A percentile compares a stretch with the other conserved stretches of the same genome.
Conservation (phyloP, 352 stramenopile genomes). For the Paralagenidium karlingii region DNA sequence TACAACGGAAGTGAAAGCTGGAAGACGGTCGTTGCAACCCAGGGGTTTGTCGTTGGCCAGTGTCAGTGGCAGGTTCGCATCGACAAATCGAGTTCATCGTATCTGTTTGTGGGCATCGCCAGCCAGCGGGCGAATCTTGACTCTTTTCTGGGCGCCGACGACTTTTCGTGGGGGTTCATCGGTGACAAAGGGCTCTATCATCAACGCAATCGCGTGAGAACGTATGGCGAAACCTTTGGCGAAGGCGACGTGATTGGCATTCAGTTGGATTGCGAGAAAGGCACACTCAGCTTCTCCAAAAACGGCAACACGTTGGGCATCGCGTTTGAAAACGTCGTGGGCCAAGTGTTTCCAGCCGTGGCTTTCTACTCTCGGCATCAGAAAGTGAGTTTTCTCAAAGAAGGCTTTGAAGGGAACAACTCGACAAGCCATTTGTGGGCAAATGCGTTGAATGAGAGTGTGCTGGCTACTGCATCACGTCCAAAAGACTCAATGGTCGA, state of each 20-base stretch:
- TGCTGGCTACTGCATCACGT: too few relatives aligned
- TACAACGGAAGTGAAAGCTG: conserved; percentile 82
- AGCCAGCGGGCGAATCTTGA: conserved; percentile 84
- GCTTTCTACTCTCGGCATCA: conserved; percentile 89
- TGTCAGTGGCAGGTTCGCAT: conserved; percentile 83
- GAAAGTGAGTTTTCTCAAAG: conserved; percentile 57
- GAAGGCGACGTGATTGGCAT: conserved; percentile 82
- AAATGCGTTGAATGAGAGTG: too few relatives aligned
- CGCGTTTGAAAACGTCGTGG: conserved; percentile 87
- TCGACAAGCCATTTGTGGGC: too few relatives aligned
- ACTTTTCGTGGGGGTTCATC: conserved; percentile 97
- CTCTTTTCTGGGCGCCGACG: conserved; percentile 96
- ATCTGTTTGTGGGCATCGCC: conserved; percentile 96
- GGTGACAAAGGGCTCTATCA: conserved; percentile 98
- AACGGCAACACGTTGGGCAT: conserved; percentile 80
- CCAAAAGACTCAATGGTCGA: too few relatives aligned
- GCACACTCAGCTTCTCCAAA: conserved; percentile 80
- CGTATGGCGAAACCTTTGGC: conserved; percentile 79
- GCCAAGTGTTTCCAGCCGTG: conserved; percentile 84
- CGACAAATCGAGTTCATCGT: conserved; percentile 92
- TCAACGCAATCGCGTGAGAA: conserved; percentile 87
- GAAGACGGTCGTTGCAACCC: conserved; percentile 71
- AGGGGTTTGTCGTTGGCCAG: conserved; percentile 55
- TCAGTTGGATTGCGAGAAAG: conserved; percentile 70
- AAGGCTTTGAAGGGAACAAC: too few relatives aligned